Evolutionary conservation across 192 early-diverging fungal genomes (phyloP).

Genomic region (Jimgerdemannia lactiflua): DNA sequence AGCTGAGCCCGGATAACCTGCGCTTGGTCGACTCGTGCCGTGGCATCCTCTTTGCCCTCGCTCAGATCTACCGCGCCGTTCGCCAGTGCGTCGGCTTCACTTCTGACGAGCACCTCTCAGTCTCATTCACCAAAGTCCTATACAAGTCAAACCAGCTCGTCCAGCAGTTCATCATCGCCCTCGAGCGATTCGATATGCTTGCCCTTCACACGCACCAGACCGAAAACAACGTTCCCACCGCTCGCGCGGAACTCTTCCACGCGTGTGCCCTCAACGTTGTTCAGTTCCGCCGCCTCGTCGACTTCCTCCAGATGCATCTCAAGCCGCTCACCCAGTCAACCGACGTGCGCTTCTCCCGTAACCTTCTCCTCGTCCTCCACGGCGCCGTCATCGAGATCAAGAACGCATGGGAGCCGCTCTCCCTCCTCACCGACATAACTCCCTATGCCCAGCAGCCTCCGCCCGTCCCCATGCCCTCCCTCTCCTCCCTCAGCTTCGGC

Average conservation of each 20-base stretch:
- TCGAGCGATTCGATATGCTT: conserved; percentile 34
- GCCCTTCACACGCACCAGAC: conserved; percentile 23
- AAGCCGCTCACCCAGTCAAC: conserved; percentile 26
- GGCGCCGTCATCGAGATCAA: conserved; percentile 40
- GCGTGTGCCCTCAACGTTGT: conserved; percentile 30
- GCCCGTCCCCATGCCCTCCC: no score
- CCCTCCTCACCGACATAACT: conserved; percentile 29
- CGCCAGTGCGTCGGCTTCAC: conserved; percentile 34
- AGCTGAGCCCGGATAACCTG: conserved; percentile 22
- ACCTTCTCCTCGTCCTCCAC: conserved; percentile 38
- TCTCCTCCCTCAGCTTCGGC: no score
- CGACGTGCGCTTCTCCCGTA: conserved; percentile 33
- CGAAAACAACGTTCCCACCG: conserved; percentile 3
- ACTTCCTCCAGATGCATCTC: conserved; percentile 31
- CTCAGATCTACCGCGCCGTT: conserved; percentile 39
- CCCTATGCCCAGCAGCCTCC: no score
- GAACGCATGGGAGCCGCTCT: conserved; percentile 38
- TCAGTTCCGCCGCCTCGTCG: conserved; percentile 29
- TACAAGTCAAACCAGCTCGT: conserved; percentile 29
- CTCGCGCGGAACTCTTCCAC: conserved; percentile 26
- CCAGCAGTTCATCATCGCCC: conserved; percentile 29
- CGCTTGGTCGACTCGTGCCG: conserved; percentile 36
- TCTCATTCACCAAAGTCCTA: conserved; percentile 26
- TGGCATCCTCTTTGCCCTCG: conserved; percentile 40
- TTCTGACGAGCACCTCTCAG: conserved; percentile 29